Evolutionary conservation across 345 rosid species (phyloP), one percentile per base, ranked within the genome.

Genomic region (Excoecaria cochinchinensis): DNA sequence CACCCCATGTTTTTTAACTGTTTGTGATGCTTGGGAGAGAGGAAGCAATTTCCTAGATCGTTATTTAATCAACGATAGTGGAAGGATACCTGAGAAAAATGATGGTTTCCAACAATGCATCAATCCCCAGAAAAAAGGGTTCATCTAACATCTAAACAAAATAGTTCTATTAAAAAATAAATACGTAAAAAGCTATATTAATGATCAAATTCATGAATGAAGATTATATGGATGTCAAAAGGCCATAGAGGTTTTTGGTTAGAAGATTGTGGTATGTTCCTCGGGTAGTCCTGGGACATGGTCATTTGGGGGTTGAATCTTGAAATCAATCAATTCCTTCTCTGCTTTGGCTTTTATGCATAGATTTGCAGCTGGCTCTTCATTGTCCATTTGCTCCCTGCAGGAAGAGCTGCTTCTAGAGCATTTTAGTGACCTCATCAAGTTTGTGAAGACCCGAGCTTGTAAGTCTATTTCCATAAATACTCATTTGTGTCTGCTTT

Each of bases 361-460:
- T 61, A 47, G 5, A 21, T 62, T 64, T 71, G 22, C 16, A 11
- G 12, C 63, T 50, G 48, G 12, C 31, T 24, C 17, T n/a, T 19
- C 17, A 19, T 48, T 56, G 13, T 50, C 48, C 63, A 11, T 59
- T 59, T 53, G 61, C 13, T 16, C 52, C 42, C 10, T 78, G 85
- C 92, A 95, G 99, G 99, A 95, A 84, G 98, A 93, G 79, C 80
- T 95, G 78, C 85, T 95, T 38, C 64, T 89, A 73, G 99, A 95
- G 84, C 99, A 95, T 86, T 95, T 93, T 69, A 84, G 93, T 63
- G 93, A 93, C 77, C 82, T 95, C 60, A 95, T 95, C 70, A 95
- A 90, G 85, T 95, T 95, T 65, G 96, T 95, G 78, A 95, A 95
- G 82, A 83, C 82, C 71, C 87, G 97, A 72, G 97, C 89, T 51